phyloP scores from a whole-genome alignment of 2,329 filamentous ascomycete genomes.

The Tolypocladium pustulatum region DNA sequence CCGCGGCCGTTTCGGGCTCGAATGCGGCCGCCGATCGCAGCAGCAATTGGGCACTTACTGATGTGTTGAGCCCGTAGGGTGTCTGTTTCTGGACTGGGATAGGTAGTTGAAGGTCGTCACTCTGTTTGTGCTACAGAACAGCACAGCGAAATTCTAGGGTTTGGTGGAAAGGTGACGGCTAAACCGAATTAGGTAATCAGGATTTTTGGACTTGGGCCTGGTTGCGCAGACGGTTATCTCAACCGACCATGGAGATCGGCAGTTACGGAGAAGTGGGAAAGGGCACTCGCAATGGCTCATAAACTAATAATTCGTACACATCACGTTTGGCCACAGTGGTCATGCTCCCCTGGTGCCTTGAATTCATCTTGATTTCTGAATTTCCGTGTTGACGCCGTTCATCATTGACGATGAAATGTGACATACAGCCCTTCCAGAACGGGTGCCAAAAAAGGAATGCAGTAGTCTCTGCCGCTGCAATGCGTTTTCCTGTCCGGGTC shows the following conservation, averaged over 20 bases:
- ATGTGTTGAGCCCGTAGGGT: constrained; percentile 21
- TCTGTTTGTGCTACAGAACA: constrained; percentile 29
- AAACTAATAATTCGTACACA: not conserved
- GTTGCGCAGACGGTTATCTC: not conserved
- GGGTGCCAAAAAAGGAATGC: constrained; percentile 45
- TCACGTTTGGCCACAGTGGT: not conserved
- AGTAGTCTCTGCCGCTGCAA: constrained; percentile 38
- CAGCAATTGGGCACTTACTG: constrained; percentile 20
- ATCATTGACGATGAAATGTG: constrained; percentile 46
- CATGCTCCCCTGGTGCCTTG: constrained; percentile 17
- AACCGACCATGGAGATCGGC: not conserved
- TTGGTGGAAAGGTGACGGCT: constrained; percentile 27
- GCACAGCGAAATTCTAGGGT: constrained; percentile 34
- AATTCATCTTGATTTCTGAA: constrained; percentile 35
- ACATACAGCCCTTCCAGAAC: constrained; percentile 54
- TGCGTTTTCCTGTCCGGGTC: constrained; percentile 23
- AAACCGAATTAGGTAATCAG: constrained; percentile 30
- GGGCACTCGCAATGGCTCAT: not conserved
- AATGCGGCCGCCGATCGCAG: constrained; percentile 3
- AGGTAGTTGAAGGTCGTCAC: constrained; percentile 15
- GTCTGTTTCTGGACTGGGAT: constrained; percentile 19
- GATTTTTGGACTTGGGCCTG: constrained; percentile 2
- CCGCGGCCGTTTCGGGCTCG: not conserved
- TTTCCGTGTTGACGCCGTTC: constrained; percentile 59
- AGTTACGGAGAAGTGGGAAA: not conserved